Conservation (phyloP, 2,329 filamentous ascomycete genomes). For the Colletotrichum melonis region DNA sequence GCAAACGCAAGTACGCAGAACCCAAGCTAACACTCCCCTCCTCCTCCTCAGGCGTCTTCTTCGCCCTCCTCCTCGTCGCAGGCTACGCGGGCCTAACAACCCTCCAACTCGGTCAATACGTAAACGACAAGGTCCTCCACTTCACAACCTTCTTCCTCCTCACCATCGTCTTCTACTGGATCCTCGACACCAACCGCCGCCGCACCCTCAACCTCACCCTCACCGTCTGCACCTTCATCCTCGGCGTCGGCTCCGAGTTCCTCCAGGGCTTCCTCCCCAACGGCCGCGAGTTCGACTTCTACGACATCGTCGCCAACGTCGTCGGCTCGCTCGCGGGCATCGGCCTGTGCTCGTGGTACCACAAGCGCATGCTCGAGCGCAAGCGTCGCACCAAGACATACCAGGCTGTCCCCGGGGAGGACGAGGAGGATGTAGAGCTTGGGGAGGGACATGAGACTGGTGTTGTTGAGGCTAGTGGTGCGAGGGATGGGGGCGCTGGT, state of each 20-base stretch:
- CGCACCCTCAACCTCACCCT: constrained; percentile 87
- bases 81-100: constrained; percentile 84
- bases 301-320: constrained; percentile 89
- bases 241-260: constrained; percentile 81
- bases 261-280: constrained; percentile 81
- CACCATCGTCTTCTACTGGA: constrained; percentile 94
- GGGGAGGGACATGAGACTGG: constrained; percentile 78
- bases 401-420: constrained; percentile 73
- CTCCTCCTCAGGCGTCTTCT: constrained; percentile 70
- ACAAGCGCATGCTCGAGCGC: constrained; percentile 93
- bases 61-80: constrained; percentile 77
- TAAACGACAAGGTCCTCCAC: constrained; percentile 94
- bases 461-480: constrained; percentile 51
- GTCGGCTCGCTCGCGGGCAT: constrained; percentile 80
- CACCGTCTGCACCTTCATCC: constrained; percentile 77
- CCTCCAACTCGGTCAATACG: constrained; percentile 63
- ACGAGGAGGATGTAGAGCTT: constrained; percentile 79
- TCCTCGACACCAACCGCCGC: constrained; percentile 89
- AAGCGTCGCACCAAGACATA: constrained; percentile 81
- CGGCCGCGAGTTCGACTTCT: constrained; percentile 77
- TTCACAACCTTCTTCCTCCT: constrained; percentile 89
- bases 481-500: constrained; percentile 40
- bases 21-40: constrained; percentile 24
- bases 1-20: neutral
- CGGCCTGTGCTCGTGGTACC: constrained; percentile 87